Conservation (phyloP, 1,139 yeast species). For the Taphrina betulina region DNA sequence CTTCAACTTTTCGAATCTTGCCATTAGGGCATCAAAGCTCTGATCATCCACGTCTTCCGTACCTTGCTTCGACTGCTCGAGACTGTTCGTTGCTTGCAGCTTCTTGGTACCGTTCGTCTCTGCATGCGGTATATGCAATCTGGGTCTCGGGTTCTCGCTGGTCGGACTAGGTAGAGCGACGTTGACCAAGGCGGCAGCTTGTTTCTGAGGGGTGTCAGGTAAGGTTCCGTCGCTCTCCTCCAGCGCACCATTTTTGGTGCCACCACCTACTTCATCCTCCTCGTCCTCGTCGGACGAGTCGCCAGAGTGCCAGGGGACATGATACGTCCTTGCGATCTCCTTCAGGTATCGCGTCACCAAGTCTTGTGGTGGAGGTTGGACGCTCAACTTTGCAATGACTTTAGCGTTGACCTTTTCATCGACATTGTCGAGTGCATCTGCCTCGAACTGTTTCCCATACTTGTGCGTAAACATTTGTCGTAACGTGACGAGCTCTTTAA, state of each 20-base stretch:
- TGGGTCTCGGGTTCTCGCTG: conserved; percentile 36
- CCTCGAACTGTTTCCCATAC: conserved; percentile 66
- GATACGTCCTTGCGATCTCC: conserved; percentile 80
- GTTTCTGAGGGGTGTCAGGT: conserved; percentile 1
- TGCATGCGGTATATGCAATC: conserved; percentile 32
- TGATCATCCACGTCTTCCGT: conserved; percentile 32
- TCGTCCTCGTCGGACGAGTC: conserved; percentile 42
- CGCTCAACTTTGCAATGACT: conserved; percentile 60
- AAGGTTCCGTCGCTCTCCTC: conserved; percentile 1
- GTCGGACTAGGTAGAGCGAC: conserved; percentile 35
- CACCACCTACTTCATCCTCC: conserved; percentile 33
- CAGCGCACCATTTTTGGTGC: conserved; percentile 15
- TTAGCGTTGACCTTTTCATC: conserved; percentile 48
- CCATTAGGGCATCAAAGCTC: conserved; percentile 51
- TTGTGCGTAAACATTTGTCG: conserved; percentile 62
- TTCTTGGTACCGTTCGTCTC: conserved; percentile 33
- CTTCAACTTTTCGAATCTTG: conserved; percentile 33
- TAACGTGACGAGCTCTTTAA: conserved; percentile 65
- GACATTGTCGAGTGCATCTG: conserved; percentile 60
- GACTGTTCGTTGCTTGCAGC: conserved; percentile 35
- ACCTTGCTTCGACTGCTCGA: conserved; percentile 44
- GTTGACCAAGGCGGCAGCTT: conserved; percentile 26
- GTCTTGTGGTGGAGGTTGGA: conserved; percentile 65
- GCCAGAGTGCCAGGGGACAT: conserved; percentile 56
- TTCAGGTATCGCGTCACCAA: conserved; percentile 68